Base-by-base conservation (phyloP, 164 flowering plant species). In the Brasenia schreberi region DNA sequence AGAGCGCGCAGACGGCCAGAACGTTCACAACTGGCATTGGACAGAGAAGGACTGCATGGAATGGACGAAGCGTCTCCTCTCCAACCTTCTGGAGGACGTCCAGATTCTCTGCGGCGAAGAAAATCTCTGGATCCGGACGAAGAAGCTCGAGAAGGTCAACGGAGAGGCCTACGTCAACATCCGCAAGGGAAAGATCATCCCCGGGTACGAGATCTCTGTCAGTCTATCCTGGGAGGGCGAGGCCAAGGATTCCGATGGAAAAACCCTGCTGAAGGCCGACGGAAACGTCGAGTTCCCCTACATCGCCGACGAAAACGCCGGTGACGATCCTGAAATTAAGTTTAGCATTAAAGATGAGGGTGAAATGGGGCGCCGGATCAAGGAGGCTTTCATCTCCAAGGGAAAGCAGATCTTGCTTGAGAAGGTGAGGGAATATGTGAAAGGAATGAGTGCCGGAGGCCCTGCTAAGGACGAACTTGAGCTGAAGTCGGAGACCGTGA, bases 21-120 rank as follows among this genome's bases (percentile, higher is more conserved):
- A 95, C 74, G 99, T 95, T 64, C 99, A 95, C 79, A 95, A 95
- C 81, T 95, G 99, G 99, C 99, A 95, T 81, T 95, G 99, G 99
- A 74, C 96, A 0, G 97, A 92, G 74, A 92, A 90, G n/a, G 74
- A 95, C 66, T 95, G 99, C 69, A 81, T 95, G 62, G 94, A 84
- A 17, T 95, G 96, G 96, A 85, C 97, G 0, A 75, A 85, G 0
- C 76, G 65, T 63, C 77, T 84, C 70, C 81, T 95, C 72, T 43
- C 78, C 69, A 77, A 77, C 0, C 84, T 80, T 45, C 84, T 95
- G 12, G 75, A 87, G 65, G 59, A 77, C 63, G 77, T 84, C 62
- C 58, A 84, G 43, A 43, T 92, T 68, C 81, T 88, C 68, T 60
- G 71, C 67, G 98, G 97, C 56, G 97, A 94, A 62, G 87, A 84